Conservation (phyloP, 2,329 filamentous ascomycete genomes). For the Cryphonectria parasitica region DNA sequence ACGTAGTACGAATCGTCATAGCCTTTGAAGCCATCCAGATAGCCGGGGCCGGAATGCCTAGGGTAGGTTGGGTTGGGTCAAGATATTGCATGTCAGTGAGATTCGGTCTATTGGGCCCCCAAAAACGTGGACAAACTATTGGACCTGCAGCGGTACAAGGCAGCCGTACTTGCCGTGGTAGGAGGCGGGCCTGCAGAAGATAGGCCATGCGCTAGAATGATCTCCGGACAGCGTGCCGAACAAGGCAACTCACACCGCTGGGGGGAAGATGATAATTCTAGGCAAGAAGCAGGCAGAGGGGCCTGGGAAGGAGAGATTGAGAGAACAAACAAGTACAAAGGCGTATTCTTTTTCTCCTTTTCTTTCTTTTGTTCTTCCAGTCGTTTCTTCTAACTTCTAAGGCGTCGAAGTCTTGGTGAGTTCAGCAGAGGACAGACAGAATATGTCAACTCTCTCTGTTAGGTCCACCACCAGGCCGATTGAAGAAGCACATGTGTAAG, state of each 20-base stretch:
- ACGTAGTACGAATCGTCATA: background rate
- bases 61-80: constrained; percentile 6
- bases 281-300: background rate
- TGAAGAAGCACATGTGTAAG: background rate
- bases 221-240: background rate
- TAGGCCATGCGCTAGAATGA: background rate
- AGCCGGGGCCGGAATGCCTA: background rate
- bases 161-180: background rate
- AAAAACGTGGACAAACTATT: constrained; percentile 27
- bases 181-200: background rate
- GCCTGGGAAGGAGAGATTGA: background rate
- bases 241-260: constrained; percentile 3
- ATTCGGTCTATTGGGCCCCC: background rate
- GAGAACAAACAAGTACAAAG: background rate
- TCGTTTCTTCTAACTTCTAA: background rate
- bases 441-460: background rate
- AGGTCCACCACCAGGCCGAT: background rate
- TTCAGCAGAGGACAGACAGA: background rate
- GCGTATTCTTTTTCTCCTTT: background rate
- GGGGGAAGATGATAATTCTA: background rate
- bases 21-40: constrained; percentile 4
- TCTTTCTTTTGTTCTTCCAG: background rate
- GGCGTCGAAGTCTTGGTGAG: background rate
- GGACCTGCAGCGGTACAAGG: constrained; percentile 6
- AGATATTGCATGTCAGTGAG: background rate